Conservation (phyloP, 257 asterid species). For the Echites panduratus region DNA sequence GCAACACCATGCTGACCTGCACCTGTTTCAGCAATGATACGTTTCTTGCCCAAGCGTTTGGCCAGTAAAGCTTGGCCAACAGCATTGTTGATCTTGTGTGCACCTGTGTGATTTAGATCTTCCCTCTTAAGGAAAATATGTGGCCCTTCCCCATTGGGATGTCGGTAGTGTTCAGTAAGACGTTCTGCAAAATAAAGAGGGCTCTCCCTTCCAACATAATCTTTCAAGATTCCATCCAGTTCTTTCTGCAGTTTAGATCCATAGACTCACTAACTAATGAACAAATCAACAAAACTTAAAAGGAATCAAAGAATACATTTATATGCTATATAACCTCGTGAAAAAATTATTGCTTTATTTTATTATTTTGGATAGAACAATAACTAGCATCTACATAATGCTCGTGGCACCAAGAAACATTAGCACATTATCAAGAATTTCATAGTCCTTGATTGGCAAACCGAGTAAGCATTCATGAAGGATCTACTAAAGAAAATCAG, state of each 20-base stretch:
- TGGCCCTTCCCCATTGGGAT: slow-evolving; percentile 74
- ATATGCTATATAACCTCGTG: neutral
- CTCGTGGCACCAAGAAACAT: neutral
- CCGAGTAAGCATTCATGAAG: neutral
- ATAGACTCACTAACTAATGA: neutral
- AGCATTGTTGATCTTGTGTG: slow-evolving; percentile 93
- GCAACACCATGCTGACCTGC: slow-evolving; percentile 99
- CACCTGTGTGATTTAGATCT: slow-evolving; percentile 96
- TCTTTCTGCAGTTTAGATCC: slow-evolving; percentile 48
- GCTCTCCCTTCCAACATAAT: slow-evolving; percentile 93
- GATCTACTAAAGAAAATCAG: neutral
- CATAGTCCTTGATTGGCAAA: neutral
- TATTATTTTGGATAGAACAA: neutral
- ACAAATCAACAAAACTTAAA: neutral
- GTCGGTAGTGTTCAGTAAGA: slow-evolving; percentile 77
- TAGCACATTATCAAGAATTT: neutral
- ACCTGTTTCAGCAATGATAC: slow-evolving; percentile 93
- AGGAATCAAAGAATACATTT: neutral
- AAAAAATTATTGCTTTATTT: neutral
- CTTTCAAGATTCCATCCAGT: slow-evolving; percentile 69
- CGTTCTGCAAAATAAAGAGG: slow-evolving; percentile 92
- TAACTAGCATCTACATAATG: neutral
- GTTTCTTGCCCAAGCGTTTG: slow-evolving; percentile 81
- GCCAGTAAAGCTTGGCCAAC: slow-evolving; percentile 92
- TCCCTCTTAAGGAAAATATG: slow-evolving; percentile 80